Evolutionary conservation across 129 eudicot species (phyloP), one percentile per base, ranked within the genome.

Genomic region (Tagetes patula): DNA sequence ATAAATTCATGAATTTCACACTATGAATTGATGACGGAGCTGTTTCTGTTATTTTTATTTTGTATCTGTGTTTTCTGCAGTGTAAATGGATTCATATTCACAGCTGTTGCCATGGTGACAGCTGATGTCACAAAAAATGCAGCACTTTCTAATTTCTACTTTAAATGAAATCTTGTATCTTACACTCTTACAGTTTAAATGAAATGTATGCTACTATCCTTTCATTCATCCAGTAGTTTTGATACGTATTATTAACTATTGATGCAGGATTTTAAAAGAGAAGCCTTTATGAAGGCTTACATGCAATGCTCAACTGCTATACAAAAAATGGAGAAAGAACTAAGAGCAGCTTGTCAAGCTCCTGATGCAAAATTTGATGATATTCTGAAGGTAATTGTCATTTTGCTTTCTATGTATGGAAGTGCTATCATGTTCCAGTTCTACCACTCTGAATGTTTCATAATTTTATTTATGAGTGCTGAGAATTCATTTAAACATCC

Each of bases 251-350:
- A 27, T 76, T 11, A 65, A 74, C 20, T 70, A 42, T 36, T 89
- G 76, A 79, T 88, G 91, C 83, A 95, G 99, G 99, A 91, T 72
- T 83, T 85, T 45, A 91, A 95, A 84, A 90, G 82, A 79, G 92
- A 91, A 74, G 99, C 94, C 14, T 95, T 77, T 67, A 82, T 88
- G 87, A 96, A 95, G 83, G 99, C 99, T 13, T 89, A 86, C 78
- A 71, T 88, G 70, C 91, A 83, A 64, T 86, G 96, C 77, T 69
- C 97, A 45, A 88, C 74, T 80, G 87, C 90, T 45, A 82, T 95
- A 67, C 96, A 88, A 75, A 79, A 70, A 56, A 90, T 95, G 99
- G 99, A 91, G 74, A 95, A 83, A 85, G 87, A 86, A 64, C 85
- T 95, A 60, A 86, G 96, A 87, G 50, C 75, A 46, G 97, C 95